These are phyloP conservation scores for Fagus crenata DNA, from an alignment of 306 rosid species.

Conservation along the genomic window DNA sequence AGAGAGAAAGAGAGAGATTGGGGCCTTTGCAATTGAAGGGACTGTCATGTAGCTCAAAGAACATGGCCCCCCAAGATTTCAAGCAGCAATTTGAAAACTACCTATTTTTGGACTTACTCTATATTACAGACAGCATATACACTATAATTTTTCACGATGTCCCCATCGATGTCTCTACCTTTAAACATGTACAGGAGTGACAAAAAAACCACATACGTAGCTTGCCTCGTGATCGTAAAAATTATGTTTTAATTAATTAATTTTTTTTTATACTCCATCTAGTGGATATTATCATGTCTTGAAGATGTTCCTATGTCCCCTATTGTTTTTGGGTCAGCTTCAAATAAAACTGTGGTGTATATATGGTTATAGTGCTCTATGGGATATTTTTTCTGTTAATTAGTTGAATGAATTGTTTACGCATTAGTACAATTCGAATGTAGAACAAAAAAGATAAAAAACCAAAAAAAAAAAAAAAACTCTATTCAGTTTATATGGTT, in stretches of 20 bases:
- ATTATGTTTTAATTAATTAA: slow-evolving; percentile 19
- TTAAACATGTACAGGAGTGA: slow-evolving; percentile 55
- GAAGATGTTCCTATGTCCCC: slow-evolving; percentile 20
- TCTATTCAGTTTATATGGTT: too few relatives aligned
- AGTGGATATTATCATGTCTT: slow-evolving; percentile 17
- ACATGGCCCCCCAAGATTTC: slow-evolving; percentile 43
- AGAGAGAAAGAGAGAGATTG: slow-evolving; percentile 19
- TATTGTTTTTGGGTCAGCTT: slow-evolving; percentile 18
- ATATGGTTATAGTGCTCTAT: too few relatives aligned
- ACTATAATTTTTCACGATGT: slow-evolving; percentile 33
- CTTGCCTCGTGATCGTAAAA: slow-evolving; percentile 53
- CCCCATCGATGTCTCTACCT: slow-evolving; percentile 43
- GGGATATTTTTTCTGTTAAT: too few relatives aligned
- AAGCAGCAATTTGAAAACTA: slow-evolving; percentile 43
- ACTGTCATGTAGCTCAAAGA: slow-evolving; percentile 31
- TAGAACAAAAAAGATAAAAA: too few relatives aligned
- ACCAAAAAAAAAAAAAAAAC: too few relatives aligned
- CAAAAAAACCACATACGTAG: slow-evolving; percentile 58
- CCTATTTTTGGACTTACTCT: slow-evolving; percentile 45
- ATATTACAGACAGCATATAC: slow-evolving; percentile 31
- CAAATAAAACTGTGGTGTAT: slow-evolving; percentile 9
- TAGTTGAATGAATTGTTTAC: too few relatives aligned
- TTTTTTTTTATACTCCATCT: too few relatives aligned
- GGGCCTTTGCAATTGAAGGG: slow-evolving; percentile 28
- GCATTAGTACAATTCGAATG: too few relatives aligned